phyloP scores from a whole-genome alignment of 2,329 filamentous ascomycete genomes.

The Aspergillus phoenicis region DNA sequence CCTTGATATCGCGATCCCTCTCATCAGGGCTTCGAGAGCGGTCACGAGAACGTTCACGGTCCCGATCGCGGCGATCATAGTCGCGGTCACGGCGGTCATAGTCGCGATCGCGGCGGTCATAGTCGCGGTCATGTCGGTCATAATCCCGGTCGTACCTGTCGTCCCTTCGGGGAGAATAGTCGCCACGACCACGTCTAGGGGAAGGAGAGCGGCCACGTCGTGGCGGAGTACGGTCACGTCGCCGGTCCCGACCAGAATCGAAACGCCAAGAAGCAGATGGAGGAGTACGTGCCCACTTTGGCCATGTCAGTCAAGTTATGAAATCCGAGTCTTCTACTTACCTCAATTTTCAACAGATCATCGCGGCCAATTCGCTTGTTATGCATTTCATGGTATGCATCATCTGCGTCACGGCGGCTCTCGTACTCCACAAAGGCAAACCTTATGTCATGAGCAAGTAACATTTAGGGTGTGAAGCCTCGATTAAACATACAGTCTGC shows the following conservation, averaged over 20 bases:
- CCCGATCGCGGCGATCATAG: conserved; percentile 54
- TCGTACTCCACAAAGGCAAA: conserved; percentile 99
- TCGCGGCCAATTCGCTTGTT: conserved; percentile 98
- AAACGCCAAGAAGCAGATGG: conserved; percentile 98
- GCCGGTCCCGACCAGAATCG: conserved; percentile 79
- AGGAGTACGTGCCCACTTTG: conserved; percentile 96
- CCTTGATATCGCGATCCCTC: conserved; percentile 54
- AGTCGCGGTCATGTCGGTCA: conserved; percentile 71
- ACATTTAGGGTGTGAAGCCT: conserved; percentile 7
- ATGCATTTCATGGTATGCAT: conserved; percentile 99
- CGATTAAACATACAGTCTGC: conserved; percentile 77
- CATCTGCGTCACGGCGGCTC: conserved; percentile 95
- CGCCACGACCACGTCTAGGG: conserved; percentile 60
- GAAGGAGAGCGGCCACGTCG: conserved; percentile 67
- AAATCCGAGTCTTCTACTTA: conserved; percentile 46
- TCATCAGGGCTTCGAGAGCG: conserved; percentile 72
- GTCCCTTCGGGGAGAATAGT: conserved; percentile 86
- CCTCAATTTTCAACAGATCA: conserved; percentile 96
- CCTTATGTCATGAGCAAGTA: conserved; percentile 53
- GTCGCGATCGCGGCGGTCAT: conserved; percentile 70
- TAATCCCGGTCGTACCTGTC: conserved; percentile 78
- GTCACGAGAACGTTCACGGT: conserved; percentile 69
- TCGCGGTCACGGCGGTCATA: conserved; percentile 63
- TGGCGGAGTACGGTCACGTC: conserved; percentile 71
- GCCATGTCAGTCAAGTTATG: conserved; percentile 19